phyloP scores from a whole-genome alignment of 225 moss, liverwort and hornwort species.

The Climacium dendroides region DNA sequence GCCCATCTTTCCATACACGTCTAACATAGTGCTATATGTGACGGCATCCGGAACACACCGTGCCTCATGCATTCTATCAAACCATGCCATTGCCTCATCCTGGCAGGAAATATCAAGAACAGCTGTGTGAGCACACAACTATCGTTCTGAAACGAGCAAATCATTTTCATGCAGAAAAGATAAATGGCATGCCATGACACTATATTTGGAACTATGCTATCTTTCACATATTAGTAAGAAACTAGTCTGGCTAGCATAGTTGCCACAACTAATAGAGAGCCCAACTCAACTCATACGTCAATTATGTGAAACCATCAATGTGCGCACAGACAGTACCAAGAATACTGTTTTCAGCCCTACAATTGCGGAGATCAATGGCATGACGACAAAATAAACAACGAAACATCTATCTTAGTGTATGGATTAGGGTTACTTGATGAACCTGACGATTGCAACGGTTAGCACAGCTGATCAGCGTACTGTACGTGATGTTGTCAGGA shows the following conservation, averaged over 20 bases:
- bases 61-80: constrained; percentile 69
- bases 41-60: constrained; percentile 82
- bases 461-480: constrained; percentile 92
- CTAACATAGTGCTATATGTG: constrained; percentile 79
- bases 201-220: background rate
- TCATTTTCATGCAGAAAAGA: background rate
- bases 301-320: background rate
- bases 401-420: background rate
- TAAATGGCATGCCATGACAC: background rate
- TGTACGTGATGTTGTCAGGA: constrained; percentile 85
- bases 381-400: background rate
- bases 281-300: background rate
- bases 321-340: background rate
- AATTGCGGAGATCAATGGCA: background rate
- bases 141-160: background rate
- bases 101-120: background rate
- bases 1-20: constrained; percentile 68
- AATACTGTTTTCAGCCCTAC: background rate
- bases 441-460: constrained; percentile 64
- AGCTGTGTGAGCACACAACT: background rate
- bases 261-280: background rate
- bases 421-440: background rate
- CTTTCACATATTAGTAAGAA: background rate
- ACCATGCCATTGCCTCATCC: constrained; percentile 65
- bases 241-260: background rate